Conservation (phyloP, 148 eudicot genomes). For the Rhododendron vialii region DNA sequence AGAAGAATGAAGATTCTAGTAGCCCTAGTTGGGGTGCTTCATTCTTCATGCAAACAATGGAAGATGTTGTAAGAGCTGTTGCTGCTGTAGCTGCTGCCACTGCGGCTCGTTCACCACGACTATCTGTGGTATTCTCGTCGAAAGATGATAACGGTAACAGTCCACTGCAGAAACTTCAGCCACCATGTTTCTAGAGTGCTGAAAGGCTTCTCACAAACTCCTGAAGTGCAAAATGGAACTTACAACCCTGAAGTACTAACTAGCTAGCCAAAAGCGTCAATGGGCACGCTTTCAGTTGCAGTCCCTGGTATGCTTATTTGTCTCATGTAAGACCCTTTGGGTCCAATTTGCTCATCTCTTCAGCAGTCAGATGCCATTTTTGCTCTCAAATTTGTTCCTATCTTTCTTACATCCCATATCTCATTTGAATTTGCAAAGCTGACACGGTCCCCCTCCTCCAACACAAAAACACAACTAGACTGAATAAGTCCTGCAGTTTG, state of each 20-base stretch:
- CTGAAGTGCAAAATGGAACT: conserved; percentile 52
- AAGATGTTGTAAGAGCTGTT: conserved; percentile 79
- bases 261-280: conserved; percentile 96
- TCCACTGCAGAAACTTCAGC: conserved; percentile 69
- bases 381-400: background rate
- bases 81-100: no score
- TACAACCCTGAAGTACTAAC: conserved; percentile 93
- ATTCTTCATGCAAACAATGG: conserved; percentile 67
- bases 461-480: background rate
- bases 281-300: conserved; percentile 90
- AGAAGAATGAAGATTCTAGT: conserved; percentile 52
- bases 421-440: background rate
- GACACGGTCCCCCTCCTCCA: background rate
- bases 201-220: conserved; percentile 70
- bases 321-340: conserved; percentile 6
- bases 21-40: conserved; percentile 79
- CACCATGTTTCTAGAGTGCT: conserved; percentile 62
- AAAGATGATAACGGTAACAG: conserved; percentile 57
- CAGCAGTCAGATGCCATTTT: background rate
- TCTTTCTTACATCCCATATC: background rate
- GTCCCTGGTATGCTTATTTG: conserved; percentile 39
- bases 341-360: background rate
- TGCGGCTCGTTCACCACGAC: conserved; percentile 62
- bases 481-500: background rate
- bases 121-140: conserved; percentile 73